Percentiles rank a stretch among this genome's conserved stretches.
Conservation (phyloP, 139 green algal genomes). For the Chlamydomonas applanata region DNA sequence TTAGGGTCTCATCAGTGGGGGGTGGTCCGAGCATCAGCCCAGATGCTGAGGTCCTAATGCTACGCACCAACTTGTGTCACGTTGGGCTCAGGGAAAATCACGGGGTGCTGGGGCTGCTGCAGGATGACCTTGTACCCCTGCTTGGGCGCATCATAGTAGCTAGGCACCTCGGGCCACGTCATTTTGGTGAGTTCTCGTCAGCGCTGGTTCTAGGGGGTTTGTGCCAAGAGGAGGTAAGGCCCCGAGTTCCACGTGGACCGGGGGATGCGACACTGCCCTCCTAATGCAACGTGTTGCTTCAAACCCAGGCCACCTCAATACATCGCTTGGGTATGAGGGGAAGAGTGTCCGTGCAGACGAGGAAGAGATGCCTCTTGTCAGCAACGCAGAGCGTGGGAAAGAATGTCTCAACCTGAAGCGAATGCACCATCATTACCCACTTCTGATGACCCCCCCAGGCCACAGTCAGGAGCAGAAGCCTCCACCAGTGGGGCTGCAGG, state of each 20-base stretch:
- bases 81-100: slow-evolving; percentile 39
- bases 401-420: too few relatives aligned
- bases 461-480: not conserved
- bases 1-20: not conserved
- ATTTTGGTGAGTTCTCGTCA: too few relatives aligned
- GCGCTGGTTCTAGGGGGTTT: too few relatives aligned
- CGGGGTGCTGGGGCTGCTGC: slow-evolving; percentile 33
- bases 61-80: slow-evolving; percentile 36
- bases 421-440: not conserved
- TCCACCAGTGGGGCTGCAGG: not conserved
- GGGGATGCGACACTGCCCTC: too few relatives aligned
- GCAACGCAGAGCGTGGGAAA: too few relatives aligned
- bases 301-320: too few relatives aligned
- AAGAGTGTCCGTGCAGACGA: too few relatives aligned
- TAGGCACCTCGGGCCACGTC: slow-evolving; percentile 40
- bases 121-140: slow-evolving; percentile 41
- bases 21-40: not conserved
- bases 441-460: not conserved
- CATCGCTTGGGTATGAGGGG: too few relatives aligned
- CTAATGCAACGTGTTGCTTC: too few relatives aligned
- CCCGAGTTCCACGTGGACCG: too few relatives aligned
- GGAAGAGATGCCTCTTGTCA: too few relatives aligned
- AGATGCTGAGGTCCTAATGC: not conserved
- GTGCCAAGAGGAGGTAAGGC: too few relatives aligned
- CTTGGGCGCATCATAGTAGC: slow-evolving; percentile 43